These are phyloP conservation scores for Podospora anserina DNA, from an alignment of 495 filamentous ascomycete genomes.

Conservation along the genomic window DNA sequence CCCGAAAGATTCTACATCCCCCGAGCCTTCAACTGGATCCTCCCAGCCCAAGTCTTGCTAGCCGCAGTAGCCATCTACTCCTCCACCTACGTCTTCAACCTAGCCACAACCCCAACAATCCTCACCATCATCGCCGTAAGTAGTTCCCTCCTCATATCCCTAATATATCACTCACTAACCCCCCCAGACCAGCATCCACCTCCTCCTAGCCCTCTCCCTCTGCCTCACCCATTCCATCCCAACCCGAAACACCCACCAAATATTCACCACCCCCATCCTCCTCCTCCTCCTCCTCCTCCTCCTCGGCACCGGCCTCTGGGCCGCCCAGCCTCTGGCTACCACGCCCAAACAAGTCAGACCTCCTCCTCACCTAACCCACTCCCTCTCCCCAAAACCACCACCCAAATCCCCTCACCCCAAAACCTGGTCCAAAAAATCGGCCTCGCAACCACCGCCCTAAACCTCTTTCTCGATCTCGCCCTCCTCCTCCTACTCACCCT, in stretches of 20 bases:
- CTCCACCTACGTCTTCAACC: slow-evolving; percentile 23
- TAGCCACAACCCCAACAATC: slow-evolving; percentile 22
- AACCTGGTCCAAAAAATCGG: slow-evolving; percentile 30
- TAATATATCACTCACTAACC: background rate
- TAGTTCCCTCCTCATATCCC: slow-evolving; percentile 6
- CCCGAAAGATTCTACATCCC: slow-evolving; percentile 13
- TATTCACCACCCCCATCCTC: slow-evolving; percentile 11
- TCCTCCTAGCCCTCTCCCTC: slow-evolving; percentile 24
- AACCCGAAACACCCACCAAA: slow-evolving; percentile 11
- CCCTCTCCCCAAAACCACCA: background rate
- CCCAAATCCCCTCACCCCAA: slow-evolving; percentile 10
- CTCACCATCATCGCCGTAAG: slow-evolving; percentile 28
- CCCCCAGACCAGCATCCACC: slow-evolving; percentile 20
- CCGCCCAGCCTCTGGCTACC: slow-evolving; percentile 22
- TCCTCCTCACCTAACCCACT: slow-evolving; percentile 5
- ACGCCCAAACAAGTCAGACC: slow-evolving; percentile 16
- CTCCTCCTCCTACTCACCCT: slow-evolving; percentile 19
- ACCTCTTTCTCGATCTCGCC: slow-evolving; percentile 26
- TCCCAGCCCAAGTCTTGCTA: slow-evolving; percentile 23
- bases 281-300: slow-evolving; percentile 13
- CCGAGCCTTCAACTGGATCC: slow-evolving; percentile 22
- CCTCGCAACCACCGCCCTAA: slow-evolving; percentile 19
- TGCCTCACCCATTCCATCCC: slow-evolving; percentile 16
- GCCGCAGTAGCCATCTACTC: slow-evolving; percentile 27
- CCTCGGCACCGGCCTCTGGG: slow-evolving; percentile 24